Conservation (phyloP, 140 eudicot genomes). For the Oenanthe javanica region DNA sequence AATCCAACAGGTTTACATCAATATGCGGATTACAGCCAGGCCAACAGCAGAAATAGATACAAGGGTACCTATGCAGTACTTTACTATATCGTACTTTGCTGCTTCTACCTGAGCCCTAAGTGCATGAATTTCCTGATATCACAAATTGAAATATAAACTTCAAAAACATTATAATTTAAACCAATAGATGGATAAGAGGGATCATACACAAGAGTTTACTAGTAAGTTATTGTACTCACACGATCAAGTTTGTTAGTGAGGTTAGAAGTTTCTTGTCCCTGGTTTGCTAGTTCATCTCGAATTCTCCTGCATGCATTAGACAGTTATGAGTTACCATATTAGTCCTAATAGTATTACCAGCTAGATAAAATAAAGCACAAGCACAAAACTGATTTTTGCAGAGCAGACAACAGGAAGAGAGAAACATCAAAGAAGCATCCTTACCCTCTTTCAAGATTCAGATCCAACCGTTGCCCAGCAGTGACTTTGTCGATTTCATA, state of each 20-base stretch:
- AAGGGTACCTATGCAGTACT: slow-evolving; percentile 95
- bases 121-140: slow-evolving; percentile 82
- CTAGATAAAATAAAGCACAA: background rate
- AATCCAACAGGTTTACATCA: slow-evolving; percentile 45
- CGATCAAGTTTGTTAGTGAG: slow-evolving; percentile 91
- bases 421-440: background rate
- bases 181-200: background rate
- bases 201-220: background rate
- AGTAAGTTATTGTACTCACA: slow-evolving; percentile 38
- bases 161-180: background rate
- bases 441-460: slow-evolving; percentile 95
- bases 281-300: slow-evolving; percentile 80
- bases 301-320: slow-evolving; percentile 66
- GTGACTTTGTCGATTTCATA: slow-evolving; percentile 88
- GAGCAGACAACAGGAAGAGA: background rate
- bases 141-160: slow-evolving; percentile 4
- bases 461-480: slow-evolving; percentile 93
- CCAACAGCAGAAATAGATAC: slow-evolving; percentile 92
- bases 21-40: slow-evolving; percentile 77
- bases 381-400: background rate
- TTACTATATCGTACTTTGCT: slow-evolving; percentile 86
- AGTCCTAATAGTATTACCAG: background rate
- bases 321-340: background rate
- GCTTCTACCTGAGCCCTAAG: slow-evolving; percentile 90
- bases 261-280: slow-evolving; percentile 81